Evolutionary conservation across 169 alveolate genomes (phyloP).

Genomic region (Nephromyces sp.): DNA sequence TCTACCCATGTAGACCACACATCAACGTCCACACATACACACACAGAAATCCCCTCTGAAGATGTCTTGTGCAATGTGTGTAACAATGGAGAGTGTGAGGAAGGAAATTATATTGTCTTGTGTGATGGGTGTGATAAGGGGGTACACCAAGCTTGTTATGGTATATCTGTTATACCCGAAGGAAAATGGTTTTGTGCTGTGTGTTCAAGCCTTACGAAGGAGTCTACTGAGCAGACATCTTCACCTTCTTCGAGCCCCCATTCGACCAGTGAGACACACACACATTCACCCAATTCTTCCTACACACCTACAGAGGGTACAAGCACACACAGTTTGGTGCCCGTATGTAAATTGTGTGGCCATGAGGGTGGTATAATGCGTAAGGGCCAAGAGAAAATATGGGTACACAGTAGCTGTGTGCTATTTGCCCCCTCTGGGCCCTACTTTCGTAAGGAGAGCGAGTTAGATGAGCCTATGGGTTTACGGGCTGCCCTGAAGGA

Average conservation of each 20-base stretch:
- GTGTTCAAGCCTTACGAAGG: neutral
- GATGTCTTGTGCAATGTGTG: neutral
- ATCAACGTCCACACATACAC: no score
- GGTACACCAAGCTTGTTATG: slow-evolving; percentile 57
- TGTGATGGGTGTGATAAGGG: slow-evolving; percentile 54
- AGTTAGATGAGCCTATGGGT: neutral
- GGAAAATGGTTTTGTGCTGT: slow-evolving; percentile 52
- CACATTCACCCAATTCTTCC: no score
- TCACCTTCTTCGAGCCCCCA: no score
- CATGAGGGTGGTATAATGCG: slow-evolving; percentile 32
- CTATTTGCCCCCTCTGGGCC: slow-evolving; percentile 24
- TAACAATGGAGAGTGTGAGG: slow-evolving; percentile 31
- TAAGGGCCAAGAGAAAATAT: slow-evolving; percentile 18
- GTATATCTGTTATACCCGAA: slow-evolving; percentile 45
- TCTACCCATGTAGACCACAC: no score
- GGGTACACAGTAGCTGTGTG: slow-evolving; percentile 41
- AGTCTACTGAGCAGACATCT: no score
- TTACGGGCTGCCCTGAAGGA: neutral
- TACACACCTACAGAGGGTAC: no score
- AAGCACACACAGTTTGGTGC: neutral
- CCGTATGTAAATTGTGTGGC: neutral
- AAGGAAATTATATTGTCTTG: slow-evolving; percentile 43
- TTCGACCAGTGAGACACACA: no score
- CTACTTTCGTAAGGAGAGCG: slow-evolving; percentile 11
- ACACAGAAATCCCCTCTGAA: no score